These are phyloP conservation scores for Tricholoma furcatifolium DNA, from an alignment of 768 basidiomycete species.

Conservation along the genomic window DNA sequence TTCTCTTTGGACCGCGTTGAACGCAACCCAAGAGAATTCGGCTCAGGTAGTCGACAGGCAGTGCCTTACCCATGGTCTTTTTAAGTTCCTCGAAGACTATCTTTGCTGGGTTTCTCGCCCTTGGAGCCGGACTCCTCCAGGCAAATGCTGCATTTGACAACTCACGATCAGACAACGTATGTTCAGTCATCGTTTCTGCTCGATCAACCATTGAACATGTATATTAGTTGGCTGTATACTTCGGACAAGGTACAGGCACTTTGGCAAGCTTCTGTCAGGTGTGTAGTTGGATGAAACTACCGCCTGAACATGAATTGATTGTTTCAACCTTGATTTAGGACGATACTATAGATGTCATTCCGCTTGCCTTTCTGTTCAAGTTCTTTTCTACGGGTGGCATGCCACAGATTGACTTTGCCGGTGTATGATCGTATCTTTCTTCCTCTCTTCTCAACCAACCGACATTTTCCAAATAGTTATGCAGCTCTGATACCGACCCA, in stretches of 20 bases:
- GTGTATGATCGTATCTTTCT: slow-evolving; percentile 31
- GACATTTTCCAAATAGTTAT: slow-evolving; percentile 48
- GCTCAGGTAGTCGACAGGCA: slow-evolving; percentile 2
- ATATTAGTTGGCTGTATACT: slow-evolving; percentile 36
- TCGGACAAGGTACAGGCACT: slow-evolving; percentile 48
- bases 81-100: background rate
- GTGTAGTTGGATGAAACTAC: background rate
- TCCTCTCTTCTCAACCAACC: background rate
- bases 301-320: background rate
- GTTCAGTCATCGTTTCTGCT: slow-evolving; percentile 4
- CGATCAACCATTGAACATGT: background rate
- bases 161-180: slow-evolving; percentile 36
- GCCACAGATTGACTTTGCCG: slow-evolving; percentile 60
- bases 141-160: slow-evolving; percentile 27
- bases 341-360: slow-evolving; percentile 53
- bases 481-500: slow-evolving; percentile 32
- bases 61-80: background rate
- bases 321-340: slow-evolving; percentile 34
- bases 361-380: slow-evolving; percentile 58
- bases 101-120: background rate
- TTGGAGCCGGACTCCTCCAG: slow-evolving; percentile 3
- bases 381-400: slow-evolving; percentile 58
- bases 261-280: slow-evolving; percentile 54
- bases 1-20: background rate
- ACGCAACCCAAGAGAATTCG: slow-evolving; percentile 1